Evolutionary conservation across 768 basidiomycete genomes (phyloP), one percentile per base, ranked within the genome.

Genomic region (Pleurotus cornucopiae): DNA sequence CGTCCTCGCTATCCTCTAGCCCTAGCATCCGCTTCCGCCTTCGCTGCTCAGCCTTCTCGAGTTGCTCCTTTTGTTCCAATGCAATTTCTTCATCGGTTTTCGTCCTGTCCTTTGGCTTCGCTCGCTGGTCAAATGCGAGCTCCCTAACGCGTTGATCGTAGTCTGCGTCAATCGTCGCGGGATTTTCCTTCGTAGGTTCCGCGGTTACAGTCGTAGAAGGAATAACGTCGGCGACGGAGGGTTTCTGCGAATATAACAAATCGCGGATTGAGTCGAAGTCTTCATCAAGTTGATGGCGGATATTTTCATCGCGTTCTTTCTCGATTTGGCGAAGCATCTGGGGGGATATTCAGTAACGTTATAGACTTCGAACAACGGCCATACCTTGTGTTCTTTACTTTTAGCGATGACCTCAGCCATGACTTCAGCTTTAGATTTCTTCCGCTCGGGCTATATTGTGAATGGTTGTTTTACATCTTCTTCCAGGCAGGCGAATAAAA

Each of bases 401-500:
- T 98, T 99, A 1, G 93, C 90, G 45, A 99, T 92, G 34, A 99
- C 90, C 68, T 99, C 97, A 0, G 90, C 84, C 97, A 99, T 98
- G 58, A 98, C 91, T 65, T 99, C 95, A 1, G 91, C 88, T 71
- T 96, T 97, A 3, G 87, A 84, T 72, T 91, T 96, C 71, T 96
- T 97, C 57, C 86, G 77, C 46, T 82, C 82, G 6, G 88, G 88
- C 91, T 94, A 63, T 3, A 57, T 16, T 16, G 30, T 9, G 7
- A 34, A 34, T 3, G 9, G 9, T 34, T 11, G 11, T 11, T 11
- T 34, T 34, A 11, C 30, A 11, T 9, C 3, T 34, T 34, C 9
- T 34, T 34, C 9, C 7, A 9, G 30, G 30, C 11, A 34, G 30
- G 30, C 13, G 26, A 41, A 14, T 9, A 46, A 41, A 12, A 54